Evolutionary conservation across 169 alveolate species (phyloP), one percentile per base, ranked within the genome.

Genomic region (Cryptosporidium bovis): DNA sequence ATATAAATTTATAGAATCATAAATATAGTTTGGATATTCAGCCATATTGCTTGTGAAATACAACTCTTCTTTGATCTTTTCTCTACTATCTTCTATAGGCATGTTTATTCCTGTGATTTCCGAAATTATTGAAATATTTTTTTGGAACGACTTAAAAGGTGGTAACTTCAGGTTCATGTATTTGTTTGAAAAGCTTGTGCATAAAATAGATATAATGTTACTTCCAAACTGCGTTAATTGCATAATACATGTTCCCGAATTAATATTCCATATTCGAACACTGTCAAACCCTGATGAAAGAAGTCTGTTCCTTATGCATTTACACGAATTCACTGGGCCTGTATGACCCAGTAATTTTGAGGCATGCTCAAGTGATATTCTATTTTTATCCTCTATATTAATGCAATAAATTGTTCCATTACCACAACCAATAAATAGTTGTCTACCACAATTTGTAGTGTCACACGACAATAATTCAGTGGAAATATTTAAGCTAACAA

Each of bases 281-380:
- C 87, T 71, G 64, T 77, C 87, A 58, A 15, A 27, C 18, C 77
- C 87, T n/a, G 87, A 77, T 15, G 87, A 77, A 60, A 44, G 33
- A 15, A 77, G 31, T 20, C 20, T 56, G 29, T 40, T 40, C 4
- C 33, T 77, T 5, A 64, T 18, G n/a, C 27, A 62, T n/a, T n/a
- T 34, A 27, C 87, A 77, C 44, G 27, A 20, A 15, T 60, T 77
- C 6, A 77, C 64, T 24, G 87, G n/a, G 18, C 87, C 87, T 16
- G 69, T 20, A 36, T 77, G 87, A 1, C 87, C 87, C 27, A 60
- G 12, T 24, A 77, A 60, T 40, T 44, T 58, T 13, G 51, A 77
- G 64, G 51, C 44, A 31, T 2, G 7, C 5, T 36, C 27, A 2
- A 31, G n/a, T 15, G 16, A 18, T n/a, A 40, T 12, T 12, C n/a